Evolutionary conservation across 805 yeast genomes (phyloP).

Genomic region (Candida loeiensis): DNA sequence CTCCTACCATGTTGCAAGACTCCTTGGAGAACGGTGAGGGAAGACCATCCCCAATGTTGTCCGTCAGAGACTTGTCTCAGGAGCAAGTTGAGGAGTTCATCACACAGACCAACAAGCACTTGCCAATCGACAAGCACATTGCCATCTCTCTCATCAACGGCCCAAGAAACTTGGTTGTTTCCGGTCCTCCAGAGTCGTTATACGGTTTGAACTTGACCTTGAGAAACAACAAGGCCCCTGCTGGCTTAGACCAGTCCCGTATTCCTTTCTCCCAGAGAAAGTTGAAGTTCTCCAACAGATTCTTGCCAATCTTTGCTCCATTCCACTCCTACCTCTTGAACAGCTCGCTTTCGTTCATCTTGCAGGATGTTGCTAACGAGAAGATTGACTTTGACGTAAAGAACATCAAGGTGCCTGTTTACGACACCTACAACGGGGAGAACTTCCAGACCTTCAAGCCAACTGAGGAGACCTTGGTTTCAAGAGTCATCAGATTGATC

Average conservation of each 20-base stretch:
- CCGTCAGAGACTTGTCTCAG: slow-evolving; percentile 81
- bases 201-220: slow-evolving; percentile 91
- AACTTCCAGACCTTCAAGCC: slow-evolving; percentile 55
- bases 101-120: slow-evolving; percentile 84
- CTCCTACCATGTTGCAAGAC: slow-evolving; percentile 91
- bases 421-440: slow-evolving; percentile 80
- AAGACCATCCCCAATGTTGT: slow-evolving; percentile 94
- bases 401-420: slow-evolving; percentile 78
- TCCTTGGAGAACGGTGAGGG: slow-evolving; percentile 94
- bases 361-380: slow-evolving; percentile 53
- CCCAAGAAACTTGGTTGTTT: slow-evolving; percentile 89
- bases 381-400: slow-evolving; percentile 53
- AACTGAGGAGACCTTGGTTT: slow-evolving; percentile 48
- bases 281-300: slow-evolving; percentile 86
- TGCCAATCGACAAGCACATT: slow-evolving; percentile 88
- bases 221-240: slow-evolving; percentile 90
- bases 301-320: slow-evolving; percentile 93
- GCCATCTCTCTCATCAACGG: slow-evolving; percentile 91
- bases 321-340: slow-evolving; percentile 88
- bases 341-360: slow-evolving; percentile 65
- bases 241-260: slow-evolving; percentile 93
- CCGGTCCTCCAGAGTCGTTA: slow-evolving; percentile 97
- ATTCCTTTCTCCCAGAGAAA: slow-evolving; percentile 93
- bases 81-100: slow-evolving; percentile 77
- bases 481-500: slow-evolving; percentile 76